A percentile compares a stretch with the other conserved stretches of the same genome.
Evolutionary conservation across 768 basidiomycete species (phyloP).

Genomic region (Psilocybe tampanensis): DNA sequence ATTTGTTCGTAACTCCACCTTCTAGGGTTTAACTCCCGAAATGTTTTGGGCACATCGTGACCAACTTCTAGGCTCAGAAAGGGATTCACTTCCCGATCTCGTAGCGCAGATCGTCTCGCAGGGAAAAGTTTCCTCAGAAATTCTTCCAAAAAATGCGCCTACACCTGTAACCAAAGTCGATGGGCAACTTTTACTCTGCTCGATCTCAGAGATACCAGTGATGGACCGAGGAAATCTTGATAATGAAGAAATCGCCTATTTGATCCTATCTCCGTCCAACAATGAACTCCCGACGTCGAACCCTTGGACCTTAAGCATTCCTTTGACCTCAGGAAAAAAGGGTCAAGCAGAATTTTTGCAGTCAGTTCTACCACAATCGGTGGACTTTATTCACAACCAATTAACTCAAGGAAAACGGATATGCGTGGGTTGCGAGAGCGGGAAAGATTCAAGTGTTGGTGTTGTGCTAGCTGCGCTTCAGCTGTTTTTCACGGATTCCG

Average conservation of each 20-base stretch:
- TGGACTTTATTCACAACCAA: constrained; percentile 45
- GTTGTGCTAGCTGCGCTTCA: constrained; percentile 62
- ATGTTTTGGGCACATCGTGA: constrained; percentile 68
- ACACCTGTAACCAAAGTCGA: constrained; percentile 37
- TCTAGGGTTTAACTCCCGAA: constrained; percentile 72
- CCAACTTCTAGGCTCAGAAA: constrained; percentile 46
- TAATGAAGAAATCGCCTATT: constrained; percentile 8
- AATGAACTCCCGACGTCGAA: constrained; percentile 4
- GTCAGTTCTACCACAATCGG: constrained; percentile 44
- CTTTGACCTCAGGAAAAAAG: constrained; percentile 45
- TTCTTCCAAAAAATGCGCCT: neutral
- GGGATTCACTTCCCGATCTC: constrained; percentile 51
- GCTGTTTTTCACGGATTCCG: constrained; percentile 58
- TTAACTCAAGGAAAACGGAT: constrained; percentile 39
- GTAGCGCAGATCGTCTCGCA: constrained; percentile 35
- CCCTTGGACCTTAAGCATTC: constrained; percentile 8
- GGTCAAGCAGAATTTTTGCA: constrained; percentile 50
- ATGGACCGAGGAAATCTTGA: constrained; percentile 7
- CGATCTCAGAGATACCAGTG: constrained; percentile 26
- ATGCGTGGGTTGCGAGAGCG: constrained; percentile 57
- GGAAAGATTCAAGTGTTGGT: constrained; percentile 66
- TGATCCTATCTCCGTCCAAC: constrained; percentile 13
- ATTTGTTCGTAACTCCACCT: neutral
- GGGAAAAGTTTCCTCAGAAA: neutral
- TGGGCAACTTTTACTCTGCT: constrained; percentile 45